Evolutionary conservation across 2,329 filamentous ascomycete genomes (phyloP), one percentile per base, ranked within the genome.

Genomic region (Fusarium mexicanum): DNA sequence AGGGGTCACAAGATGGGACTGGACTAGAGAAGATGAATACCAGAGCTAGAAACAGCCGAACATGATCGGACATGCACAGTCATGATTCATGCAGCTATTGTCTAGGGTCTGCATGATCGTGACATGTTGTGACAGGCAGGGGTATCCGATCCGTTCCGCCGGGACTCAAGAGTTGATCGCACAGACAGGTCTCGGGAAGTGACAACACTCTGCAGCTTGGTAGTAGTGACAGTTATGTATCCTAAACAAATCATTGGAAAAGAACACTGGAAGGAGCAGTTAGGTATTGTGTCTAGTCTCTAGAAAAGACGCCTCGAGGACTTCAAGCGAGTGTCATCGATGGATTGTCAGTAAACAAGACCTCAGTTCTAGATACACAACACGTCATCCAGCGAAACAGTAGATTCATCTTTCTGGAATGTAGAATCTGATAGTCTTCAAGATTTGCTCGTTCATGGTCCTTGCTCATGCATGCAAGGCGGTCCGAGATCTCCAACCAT

Each of bases 101-200:
- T 37, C 11, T 31, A n/a, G 26, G 10, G 20, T 33, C 41, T 60
- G 48, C 60, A 65, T 35, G 35, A 48, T 61, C 22, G 38, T 73
- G 70, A 64, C 41, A 67, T 48, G 5, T 57, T 22, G 31, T 73
- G 70, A 51, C 44, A 67, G 53, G 35, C 43, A 46, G n/a, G 51
- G 55, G 43, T 73, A 6, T 51, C 35, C 51, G 62, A 41, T 14
- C 55, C 69, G 50, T 35, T 24, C 61, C 63, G 26, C 13, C 38
- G 20, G 41, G 35, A 46, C 24, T 48, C 8, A 20, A 57, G 24
- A n/a, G 37, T 51, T 22, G 26, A 40, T 59, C 5, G 47, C 58
- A 67, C 46, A 51, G 57, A 47, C 61, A 46, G 51, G 41, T 43
- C 57, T 63, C 37, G 58, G 35, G 20, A 40, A 46, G 33, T 59